Base-by-base conservation (phyloP, 345 rosid genomes). In the Syzygium aromaticum region DNA sequence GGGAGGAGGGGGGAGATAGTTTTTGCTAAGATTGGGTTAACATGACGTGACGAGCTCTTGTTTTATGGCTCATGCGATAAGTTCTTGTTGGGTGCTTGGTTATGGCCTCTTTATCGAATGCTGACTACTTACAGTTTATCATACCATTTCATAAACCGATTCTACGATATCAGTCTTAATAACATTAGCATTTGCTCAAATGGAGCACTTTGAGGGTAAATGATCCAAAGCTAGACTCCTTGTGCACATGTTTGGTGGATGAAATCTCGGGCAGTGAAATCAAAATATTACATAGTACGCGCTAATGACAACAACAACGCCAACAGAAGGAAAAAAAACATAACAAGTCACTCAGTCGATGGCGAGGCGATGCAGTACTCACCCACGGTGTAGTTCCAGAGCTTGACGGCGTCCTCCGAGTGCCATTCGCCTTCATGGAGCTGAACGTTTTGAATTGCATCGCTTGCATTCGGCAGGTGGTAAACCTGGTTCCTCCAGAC, bases 341-440 rank as follows among this genome's bases (percentile, higher is more conserved):
- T 52, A 17, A 33, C 43, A 84, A 84, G 40, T 40, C 33, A 33
- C 21, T 11, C 0, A 25, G 49, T 17, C 16, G 16, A 59, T 49
- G 22, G 8, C 4, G 49, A 27, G 53, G 61, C 49, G 1, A n/a
- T 33, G 28, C 14, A 17, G 5, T 11, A 33, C 54, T 51, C 52
- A 82, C 86, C 88, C 6, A 67, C 17, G 52, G 84, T 56, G 84
- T 78, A 80, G 77, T 43, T 87, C 88, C 88, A 87, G 38, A 43
- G 53, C 77, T 78, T 80, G 88, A 87, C 78, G 43, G 85, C 73
- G 15, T 85, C 88, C 25, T 52, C n/a, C 23, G 64, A 0, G 54
- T 82, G 77, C 88, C 86, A 87, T 28, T 87, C 77, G 38, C 88
- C 88, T 82, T 87, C 88, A 40, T 87, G 88, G 40, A 87, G 85